Evolutionary conservation across 768 basidiomycete genomes (phyloP).

Genomic region (Suillus fuscotomentosus): DNA sequence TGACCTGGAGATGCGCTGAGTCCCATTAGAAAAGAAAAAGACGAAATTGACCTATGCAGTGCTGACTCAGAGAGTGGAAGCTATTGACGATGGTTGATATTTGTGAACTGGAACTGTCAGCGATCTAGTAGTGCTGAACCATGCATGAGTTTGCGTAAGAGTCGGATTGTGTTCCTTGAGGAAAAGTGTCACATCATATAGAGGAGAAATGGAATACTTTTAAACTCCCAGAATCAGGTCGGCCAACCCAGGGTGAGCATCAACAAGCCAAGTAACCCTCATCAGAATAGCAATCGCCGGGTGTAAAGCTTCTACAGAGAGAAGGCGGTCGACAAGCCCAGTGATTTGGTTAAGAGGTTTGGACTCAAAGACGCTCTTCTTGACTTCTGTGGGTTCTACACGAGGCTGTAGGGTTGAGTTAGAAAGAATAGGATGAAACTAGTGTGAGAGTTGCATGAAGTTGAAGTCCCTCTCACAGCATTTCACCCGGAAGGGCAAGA

Average conservation of each 20-base stretch:
- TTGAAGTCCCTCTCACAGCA: too few species aligned
- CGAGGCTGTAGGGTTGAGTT: constrained; percentile 39
- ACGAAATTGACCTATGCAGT: constrained; percentile 75
- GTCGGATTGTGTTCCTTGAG: constrained; percentile 60
- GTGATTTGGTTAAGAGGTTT: constrained; percentile 75
- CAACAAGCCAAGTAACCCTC: constrained; percentile 82
- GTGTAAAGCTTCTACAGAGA: constrained; percentile 81
- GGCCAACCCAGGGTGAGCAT: constrained; percentile 78
- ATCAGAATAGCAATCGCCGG: constrained; percentile 77
- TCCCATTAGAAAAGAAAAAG: constrained; percentile 91
- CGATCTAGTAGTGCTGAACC: constrained; percentile 60
- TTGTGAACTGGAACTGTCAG: constrained; percentile 55
- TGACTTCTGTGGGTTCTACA: constrained; percentile 36
- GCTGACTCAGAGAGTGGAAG: constrained; percentile 71
- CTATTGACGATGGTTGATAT: constrained; percentile 66
- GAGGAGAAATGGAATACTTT: constrained; percentile 60
- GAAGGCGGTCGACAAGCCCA: constrained; percentile 72
- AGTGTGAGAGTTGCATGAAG: too few species aligned
- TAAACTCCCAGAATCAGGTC: constrained; percentile 82
- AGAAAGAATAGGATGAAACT: constrained; percentile 5
- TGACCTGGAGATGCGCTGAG: constrained; percentile 53
- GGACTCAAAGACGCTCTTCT: constrained; percentile 33
- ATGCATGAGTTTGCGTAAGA: constrained; percentile 60
- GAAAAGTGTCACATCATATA: constrained; percentile 55
- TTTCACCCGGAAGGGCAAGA: too few species aligned